A percentile compares a stretch with the other conserved stretches of the same genome.
Conservation (phyloP, 305 asterid genomes). For the Euphrasia arctica region DNA sequence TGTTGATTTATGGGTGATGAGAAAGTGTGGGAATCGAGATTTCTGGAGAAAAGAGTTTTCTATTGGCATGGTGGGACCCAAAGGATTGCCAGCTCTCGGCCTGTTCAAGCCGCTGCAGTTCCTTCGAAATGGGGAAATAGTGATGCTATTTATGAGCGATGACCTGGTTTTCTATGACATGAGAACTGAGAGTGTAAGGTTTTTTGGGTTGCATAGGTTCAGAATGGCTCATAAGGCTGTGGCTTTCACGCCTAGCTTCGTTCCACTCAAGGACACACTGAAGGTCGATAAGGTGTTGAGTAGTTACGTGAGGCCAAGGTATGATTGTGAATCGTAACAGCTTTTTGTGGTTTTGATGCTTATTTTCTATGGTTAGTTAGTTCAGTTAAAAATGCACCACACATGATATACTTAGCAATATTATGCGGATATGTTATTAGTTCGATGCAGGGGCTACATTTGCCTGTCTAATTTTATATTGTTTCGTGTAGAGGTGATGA, state of each 20-base stretch:
- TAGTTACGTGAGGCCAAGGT: not conserved
- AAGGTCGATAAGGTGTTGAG: constrained; percentile 16
- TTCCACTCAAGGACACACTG: constrained; percentile 29
- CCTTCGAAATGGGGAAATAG: constrained; percentile 25
- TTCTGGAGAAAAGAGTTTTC: constrained; percentile 22
- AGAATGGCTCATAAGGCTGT: not conserved
- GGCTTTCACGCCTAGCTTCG: constrained; percentile 28
- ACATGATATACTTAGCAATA: too few species aligned
- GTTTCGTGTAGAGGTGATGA: constrained; percentile 4
- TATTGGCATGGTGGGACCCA: constrained; percentile 1
- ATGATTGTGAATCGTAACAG: not conserved
- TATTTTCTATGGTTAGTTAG: too few species aligned
- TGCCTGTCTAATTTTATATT: not conserved
- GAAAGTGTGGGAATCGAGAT: constrained; percentile 8
- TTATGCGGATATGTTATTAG: not conserved
- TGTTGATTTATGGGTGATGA: constrained; percentile 30
- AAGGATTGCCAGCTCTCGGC: not conserved
- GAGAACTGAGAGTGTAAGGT: constrained; percentile 4
- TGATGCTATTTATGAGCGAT: constrained; percentile 3
- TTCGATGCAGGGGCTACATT: not conserved
- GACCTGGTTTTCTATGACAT: constrained; percentile 25
- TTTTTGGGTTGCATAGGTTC: not conserved
- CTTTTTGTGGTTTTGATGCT: too few species aligned
- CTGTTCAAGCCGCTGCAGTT: constrained; percentile 28
- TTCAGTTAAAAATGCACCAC: too few species aligned